Evolutionary conservation across 495 filamentous ascomycete species (phyloP), one percentile per base, ranked within the genome.

Genomic region (Sphaerosporella brunnea): DNA sequence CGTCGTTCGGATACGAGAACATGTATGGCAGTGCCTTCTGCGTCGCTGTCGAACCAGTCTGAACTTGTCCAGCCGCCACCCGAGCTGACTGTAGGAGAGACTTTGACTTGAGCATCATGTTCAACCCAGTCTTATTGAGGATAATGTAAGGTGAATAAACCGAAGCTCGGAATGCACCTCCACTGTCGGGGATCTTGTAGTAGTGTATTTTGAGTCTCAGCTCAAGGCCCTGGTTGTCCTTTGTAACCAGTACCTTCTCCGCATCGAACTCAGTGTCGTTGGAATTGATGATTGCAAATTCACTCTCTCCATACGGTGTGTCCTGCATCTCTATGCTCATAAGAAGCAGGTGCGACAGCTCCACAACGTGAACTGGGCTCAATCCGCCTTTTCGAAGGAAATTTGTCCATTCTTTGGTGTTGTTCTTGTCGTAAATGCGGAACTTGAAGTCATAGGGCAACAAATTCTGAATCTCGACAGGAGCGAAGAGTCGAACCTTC

Each of bases 401-500:
- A 59, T 97, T 97, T 0, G 86, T 88, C 90, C 92, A 97, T 62
- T 97, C 88, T 61, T 92, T 90, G 67, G 82, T 86, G 0, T 85
- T 95, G 62, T 92, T 90, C 68, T 86, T 93, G 66, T 97, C 90
- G 58, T 95, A 95, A 19, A 97, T 95, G 45, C 86, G 75, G 61
- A 96, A 96, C 62, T 96, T 96, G 79, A 97, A 97, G 65, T 96
- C 92, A 56, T 81, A 95, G 0, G 90, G 90, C 21, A 97, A 69
- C 21, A 97, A 68, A 58, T 97, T 97, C 60, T 97, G 86, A 10
- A 97, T 70, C 53, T 93, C 87, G 37, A 97, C 74, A 0, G 90
- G 90, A 13, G 90, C 87, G 20, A 82, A 86, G 20, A 97, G 74
- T 47, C 82, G 79, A 38, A 97, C 68, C 46, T 77, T 75, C 92